Base-by-base conservation (phyloP, 1,284 basidiomycete genomes). In the Rhodotorula mucilaginosa region DNA sequence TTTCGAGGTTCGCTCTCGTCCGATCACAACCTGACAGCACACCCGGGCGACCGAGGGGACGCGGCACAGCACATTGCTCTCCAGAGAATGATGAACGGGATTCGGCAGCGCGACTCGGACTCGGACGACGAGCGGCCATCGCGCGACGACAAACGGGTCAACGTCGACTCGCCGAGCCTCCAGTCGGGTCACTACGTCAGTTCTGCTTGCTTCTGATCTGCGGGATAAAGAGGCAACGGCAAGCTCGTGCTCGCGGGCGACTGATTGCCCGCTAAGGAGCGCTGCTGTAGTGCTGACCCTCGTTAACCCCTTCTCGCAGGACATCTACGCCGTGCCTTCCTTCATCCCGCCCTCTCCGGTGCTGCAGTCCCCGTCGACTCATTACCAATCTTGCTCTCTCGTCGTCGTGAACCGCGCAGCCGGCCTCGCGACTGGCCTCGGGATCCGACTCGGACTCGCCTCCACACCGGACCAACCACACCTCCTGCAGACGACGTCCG, bases 291-390 rank as follows among this genome's bases (percentile, higher is more conserved):
- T 56, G 23, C 15, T 8, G 10, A n/a, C 54, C 5, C 23, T 0
- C 15, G 13, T 2, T 56, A 29, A 56, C 29, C n/a, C 16, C 54
- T 18, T 29, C n/a, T 3, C 13, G 5, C 51, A 75, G 74, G 74
- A 75, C 67, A 75, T 75, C 60, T 75, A 75, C 61, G 74, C 71
- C 12, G 61, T 75, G 21, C 72, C 74, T 15, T 71, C 64, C 18
- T 46, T 65, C 60, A 12, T 58, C 5, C 67, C 69, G 12, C 74
- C 71, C 3, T 61, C 65, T 2, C 69, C 67, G 10, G 46, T 64
- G 31, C 66, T 70, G 44, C 60, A 59, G 13, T 58, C 65, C 26
- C 44, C 61, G n/a, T 19, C 68, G 12, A 65, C 70, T n/a, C n/a
- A 52, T 61, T 74, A 65, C 61, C 73, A 72, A 44, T 72, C 68